Conservation (phyloP, 768 basidiomycete species). For the Mycena albidolilacea region DNA sequence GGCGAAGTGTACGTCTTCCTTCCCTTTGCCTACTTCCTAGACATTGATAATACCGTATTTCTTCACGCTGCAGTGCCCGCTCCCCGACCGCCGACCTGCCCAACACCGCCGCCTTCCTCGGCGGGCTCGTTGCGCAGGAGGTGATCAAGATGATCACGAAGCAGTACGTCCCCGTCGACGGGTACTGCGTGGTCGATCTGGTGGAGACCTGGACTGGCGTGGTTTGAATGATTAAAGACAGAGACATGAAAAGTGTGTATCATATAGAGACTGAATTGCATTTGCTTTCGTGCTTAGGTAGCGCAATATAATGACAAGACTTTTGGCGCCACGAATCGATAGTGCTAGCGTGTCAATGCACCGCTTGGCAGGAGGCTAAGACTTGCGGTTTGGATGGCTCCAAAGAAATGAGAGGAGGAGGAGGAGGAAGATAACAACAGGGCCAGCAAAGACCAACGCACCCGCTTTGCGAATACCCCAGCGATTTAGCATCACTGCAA, state of each 20-base stretch:
- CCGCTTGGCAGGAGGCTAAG: too few relatives aligned
- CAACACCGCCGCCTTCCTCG: slow-evolving; percentile 93
- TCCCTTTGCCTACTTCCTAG: slow-evolving; percentile 2
- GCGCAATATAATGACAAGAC: not conserved
- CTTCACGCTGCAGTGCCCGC: slow-evolving; percentile 71
- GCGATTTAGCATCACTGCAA: too few relatives aligned
- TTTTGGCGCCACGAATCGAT: too few relatives aligned
- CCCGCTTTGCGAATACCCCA: too few relatives aligned
- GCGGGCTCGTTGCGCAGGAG: slow-evolving; percentile 96
- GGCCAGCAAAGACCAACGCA: too few relatives aligned
- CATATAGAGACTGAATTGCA: slow-evolving; percentile 7
- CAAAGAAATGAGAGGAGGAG: too few relatives aligned
- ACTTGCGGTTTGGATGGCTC: too few relatives aligned
- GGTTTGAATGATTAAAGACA: slow-evolving; percentile 43
- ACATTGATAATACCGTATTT: not conserved
- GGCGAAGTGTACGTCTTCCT: slow-evolving; percentile 83
- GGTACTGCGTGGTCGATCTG: slow-evolving; percentile 89
- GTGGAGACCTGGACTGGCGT: slow-evolving; percentile 85
- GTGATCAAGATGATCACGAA: slow-evolving; percentile 97
- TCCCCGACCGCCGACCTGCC: slow-evolving; percentile 90
- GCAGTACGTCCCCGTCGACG: slow-evolving; percentile 94
- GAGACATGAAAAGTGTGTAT: slow-evolving; percentile 12
- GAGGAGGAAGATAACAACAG: too few relatives aligned
- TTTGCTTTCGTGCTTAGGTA: slow-evolving; percentile 31
- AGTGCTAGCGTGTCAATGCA: too few relatives aligned